phyloP scores from a whole-genome alignment of 768 basidiomycete species.

The Mycena vulgaris region DNA sequence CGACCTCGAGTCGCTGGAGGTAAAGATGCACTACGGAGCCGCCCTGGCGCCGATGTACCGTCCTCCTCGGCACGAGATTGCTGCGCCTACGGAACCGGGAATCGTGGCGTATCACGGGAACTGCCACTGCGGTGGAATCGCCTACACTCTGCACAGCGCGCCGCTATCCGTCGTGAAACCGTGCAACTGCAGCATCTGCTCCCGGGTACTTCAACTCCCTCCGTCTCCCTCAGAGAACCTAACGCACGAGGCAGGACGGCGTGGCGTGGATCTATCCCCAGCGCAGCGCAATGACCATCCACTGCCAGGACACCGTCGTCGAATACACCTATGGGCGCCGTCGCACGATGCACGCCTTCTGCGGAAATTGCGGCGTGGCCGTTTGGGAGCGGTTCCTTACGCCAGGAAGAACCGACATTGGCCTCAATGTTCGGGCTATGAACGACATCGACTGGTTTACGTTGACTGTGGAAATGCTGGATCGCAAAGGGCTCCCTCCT shows the following conservation, averaged over 20 bases:
- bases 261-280: conserved; percentile 18
- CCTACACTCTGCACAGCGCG: conserved; percentile 17
- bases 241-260: conserved; percentile 1
- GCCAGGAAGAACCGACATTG: conserved; percentile 15
- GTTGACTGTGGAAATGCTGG: background rate
- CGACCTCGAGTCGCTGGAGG: background rate
- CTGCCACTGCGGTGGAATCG: conserved; percentile 18
- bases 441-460: conserved; percentile 4
- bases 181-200: conserved; percentile 29
- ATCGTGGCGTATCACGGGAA: background rate
- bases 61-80: background rate
- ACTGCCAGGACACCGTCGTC: background rate
- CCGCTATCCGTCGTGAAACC: conserved; percentile 1
- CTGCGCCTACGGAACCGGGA: background rate
- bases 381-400: conserved; percentile 25
- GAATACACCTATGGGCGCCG: conserved; percentile 18
- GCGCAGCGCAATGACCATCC: background rate
- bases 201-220: background rate
- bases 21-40: background rate
- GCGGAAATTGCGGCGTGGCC: conserved; percentile 18
- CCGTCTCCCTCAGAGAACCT: background rate
- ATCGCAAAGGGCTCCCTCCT: background rate
- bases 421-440: conserved; percentile 20
- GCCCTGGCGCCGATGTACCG: background rate
- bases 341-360: conserved; percentile 18